Evolutionary conservation across 1,284 basidiomycete species (phyloP), one percentile per base, ranked within the genome.

Genomic region (Ceratobasidium sp.): DNA sequence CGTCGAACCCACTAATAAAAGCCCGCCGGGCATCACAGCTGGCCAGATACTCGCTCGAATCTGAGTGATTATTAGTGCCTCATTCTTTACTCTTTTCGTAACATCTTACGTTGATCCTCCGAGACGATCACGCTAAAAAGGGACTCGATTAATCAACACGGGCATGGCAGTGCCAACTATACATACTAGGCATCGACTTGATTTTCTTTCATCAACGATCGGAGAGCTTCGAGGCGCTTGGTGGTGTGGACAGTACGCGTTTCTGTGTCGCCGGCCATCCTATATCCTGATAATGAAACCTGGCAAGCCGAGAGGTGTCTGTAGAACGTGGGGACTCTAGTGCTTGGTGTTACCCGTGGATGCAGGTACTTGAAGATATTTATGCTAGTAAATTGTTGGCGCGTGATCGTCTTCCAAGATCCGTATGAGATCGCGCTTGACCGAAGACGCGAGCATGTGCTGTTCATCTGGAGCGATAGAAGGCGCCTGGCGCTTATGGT

Each of bases 1-100:
- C 96, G 71, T 86, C 93, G 80, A 98, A 98, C 12, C 93, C 93
- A 40, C 93, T 94, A 72, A 98, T 92, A 80, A 87, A 97, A 0
- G 87, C 91, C 29, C 96, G 84, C 52, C 95, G 84, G 68, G 92
- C 84, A 78, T 98, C 95, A 72, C 90, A 92, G 32, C 85, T 82
- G 0, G 93, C 92, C 34, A 90, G 85, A 79, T 97, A 97, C 78
- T 98, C 96, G 78, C 93, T 95, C 13, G 86, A 89, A 80, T 98
- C 95, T 91, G 77, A 43, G 34, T 15, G 29, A 22, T 17, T n/a
- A 32, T 55, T 40, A 64, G 17, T 22, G 50, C n/a, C 32, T 35
- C 67, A 29, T 27, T 56, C 34, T 42, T 8, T n/a, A 57, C 8
- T 12, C 54, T 31, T n/a, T 52, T 13, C 32, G 13, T 20, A 27